phyloP scores from a whole-genome alignment of 768 basidiomycete species.

The Tephrocybe rancida region DNA sequence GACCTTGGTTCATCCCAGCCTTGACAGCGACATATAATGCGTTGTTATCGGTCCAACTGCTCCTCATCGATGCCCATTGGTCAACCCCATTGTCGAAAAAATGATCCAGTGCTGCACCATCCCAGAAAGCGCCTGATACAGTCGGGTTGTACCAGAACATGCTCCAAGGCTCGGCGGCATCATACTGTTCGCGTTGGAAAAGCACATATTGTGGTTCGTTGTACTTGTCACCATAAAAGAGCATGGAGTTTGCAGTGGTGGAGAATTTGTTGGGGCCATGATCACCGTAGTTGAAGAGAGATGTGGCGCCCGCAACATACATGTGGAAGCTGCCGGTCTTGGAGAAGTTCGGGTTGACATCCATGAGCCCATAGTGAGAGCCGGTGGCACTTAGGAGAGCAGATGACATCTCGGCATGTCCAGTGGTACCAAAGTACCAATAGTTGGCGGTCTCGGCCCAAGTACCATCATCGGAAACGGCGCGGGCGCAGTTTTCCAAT shows the following conservation, averaged over 20 bases:
- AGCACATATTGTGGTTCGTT: constrained; percentile 75
- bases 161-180: constrained; percentile 81
- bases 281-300: constrained; percentile 83
- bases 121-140: constrained; percentile 90
- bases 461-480: constrained; percentile 71
- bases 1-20: constrained; percentile 75
- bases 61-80: constrained; percentile 91
- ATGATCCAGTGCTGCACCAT: constrained; percentile 77
- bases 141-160: constrained; percentile 95
- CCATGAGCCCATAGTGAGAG: constrained; percentile 72
- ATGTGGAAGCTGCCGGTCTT: constrained; percentile 89
- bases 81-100: constrained; percentile 74
- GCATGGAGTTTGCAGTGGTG: constrained; percentile 86
- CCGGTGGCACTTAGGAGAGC: constrained; percentile 87
- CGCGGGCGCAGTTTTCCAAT: constrained; percentile 70
- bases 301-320: constrained; percentile 82
- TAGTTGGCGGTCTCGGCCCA: constrained; percentile 96
- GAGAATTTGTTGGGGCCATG: constrained; percentile 95
- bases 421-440: constrained; percentile 94
- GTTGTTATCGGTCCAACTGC: constrained; percentile 87
- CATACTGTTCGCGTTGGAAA: constrained; percentile 88
- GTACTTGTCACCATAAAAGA: constrained; percentile 75
- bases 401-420: constrained; percentile 86
- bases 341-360: constrained; percentile 68
- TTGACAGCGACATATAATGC: constrained; percentile 90